phyloP scores from a whole-genome alignment of 805 yeast species.

The Metschnikowia lunata region DNA sequence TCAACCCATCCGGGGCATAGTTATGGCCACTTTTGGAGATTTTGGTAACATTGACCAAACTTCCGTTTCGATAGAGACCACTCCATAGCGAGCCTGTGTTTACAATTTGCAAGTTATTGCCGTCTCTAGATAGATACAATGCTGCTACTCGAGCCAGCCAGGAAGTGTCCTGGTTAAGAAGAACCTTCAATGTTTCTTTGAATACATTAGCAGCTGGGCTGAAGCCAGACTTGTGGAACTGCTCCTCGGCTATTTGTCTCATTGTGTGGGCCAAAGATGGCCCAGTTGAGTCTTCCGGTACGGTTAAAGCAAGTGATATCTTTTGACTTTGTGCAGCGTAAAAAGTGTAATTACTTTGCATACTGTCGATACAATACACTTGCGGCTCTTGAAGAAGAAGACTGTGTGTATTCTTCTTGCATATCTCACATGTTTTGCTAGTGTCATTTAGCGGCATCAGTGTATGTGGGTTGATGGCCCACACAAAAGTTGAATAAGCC shows the following conservation, averaged over 20 bases:
- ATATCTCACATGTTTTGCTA: too few species aligned
- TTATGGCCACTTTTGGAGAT: too few species aligned
- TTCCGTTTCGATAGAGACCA: conserved; percentile 3
- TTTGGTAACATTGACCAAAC: not conserved
- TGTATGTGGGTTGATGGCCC: too few species aligned
- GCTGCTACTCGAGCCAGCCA: conserved; percentile 1
- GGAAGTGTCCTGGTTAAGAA: not conserved
- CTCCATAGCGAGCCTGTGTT: conserved; percentile 2
- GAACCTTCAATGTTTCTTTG: not conserved
- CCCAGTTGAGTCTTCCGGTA: not conserved
- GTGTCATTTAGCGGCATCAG: too few species aligned
- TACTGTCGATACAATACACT: too few species aligned
- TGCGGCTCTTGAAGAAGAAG: too few species aligned
- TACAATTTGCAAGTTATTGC: not conserved
- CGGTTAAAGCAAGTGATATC: not conserved
- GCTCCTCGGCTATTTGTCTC: not conserved
- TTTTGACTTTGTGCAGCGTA: too few species aligned
- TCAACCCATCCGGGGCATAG: not conserved
- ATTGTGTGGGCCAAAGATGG: not conserved
- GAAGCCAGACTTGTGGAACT: not conserved
- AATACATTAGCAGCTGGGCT: not conserved
- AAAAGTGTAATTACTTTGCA: too few species aligned
- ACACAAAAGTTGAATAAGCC: too few species aligned
- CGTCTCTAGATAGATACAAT: conserved; percentile 1
- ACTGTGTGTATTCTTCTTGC: too few species aligned